phyloP scores from a whole-genome alignment of 768 basidiomycete species.

The Phlegmacium glaucopus region DNA sequence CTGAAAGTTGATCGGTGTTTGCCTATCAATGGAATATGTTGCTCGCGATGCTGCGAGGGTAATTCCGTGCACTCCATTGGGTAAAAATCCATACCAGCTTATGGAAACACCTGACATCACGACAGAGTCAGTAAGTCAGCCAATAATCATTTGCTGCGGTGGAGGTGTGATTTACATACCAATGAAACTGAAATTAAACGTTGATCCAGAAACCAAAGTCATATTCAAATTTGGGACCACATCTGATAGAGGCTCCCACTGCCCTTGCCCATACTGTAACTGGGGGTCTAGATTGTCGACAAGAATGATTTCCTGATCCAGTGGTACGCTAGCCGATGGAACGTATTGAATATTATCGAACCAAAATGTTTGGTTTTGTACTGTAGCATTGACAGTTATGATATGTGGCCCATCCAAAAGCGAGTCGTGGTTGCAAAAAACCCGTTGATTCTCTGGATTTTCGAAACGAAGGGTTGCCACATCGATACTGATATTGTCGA shows the following conservation, averaged over 20 bases:
- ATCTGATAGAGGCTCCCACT: not conserved
- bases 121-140: not conserved
- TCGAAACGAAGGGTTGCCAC: not conserved
- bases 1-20: constrained; percentile 13
- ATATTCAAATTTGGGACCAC: constrained; percentile 8
- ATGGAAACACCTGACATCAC: constrained; percentile 15
- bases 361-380: constrained; percentile 25
- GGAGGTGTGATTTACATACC: constrained; percentile 11
- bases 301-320: constrained; percentile 6
- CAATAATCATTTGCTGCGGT: not conserved
- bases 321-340: constrained; percentile 13
- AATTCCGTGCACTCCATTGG: constrained; percentile 2
- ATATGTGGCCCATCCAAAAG: constrained; percentile 22
- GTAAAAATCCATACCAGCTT: constrained; percentile 23
- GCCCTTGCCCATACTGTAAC: constrained; percentile 5
- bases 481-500: constrained; percentile 6
- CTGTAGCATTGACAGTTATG: constrained; percentile 22
- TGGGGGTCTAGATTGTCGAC: constrained; percentile 10
- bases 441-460: constrained; percentile 9
- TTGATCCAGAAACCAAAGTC: constrained; percentile 11
- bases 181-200: constrained; percentile 17
- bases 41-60: constrained; percentile 12
- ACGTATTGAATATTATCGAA: constrained; percentile 25
- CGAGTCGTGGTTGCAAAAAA: constrained; percentile 13
- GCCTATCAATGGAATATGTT: constrained; percentile 20